These are phyloP conservation scores for Lagenidium sp. DNA, from an alignment of 352 stramenopile genomes.

Conservation along the genomic window DNA sequence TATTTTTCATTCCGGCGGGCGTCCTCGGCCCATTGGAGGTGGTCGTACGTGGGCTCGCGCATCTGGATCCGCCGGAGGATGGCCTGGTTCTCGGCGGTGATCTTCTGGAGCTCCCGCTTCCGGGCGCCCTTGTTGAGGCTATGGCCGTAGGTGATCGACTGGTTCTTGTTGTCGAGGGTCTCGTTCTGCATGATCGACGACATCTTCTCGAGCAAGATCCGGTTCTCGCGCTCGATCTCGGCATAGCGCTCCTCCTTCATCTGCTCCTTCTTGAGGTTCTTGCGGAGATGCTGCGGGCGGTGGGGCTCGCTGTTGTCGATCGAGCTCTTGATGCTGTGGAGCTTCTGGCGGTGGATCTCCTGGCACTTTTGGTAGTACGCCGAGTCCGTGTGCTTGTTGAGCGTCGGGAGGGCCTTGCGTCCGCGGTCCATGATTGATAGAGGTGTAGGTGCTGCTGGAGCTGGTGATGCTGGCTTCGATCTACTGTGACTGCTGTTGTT, in stretches of 20 bases:
- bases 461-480: not conserved
- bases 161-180: conserved; percentile 82
- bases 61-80: conserved; percentile 88
- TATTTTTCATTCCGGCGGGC: conserved; percentile 80
- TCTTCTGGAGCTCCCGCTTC: conserved; percentile 83
- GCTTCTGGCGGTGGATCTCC: conserved; percentile 73
- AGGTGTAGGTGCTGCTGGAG: too few species aligned
- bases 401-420: conserved; percentile 76
- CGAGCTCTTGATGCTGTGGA: conserved; percentile 87
- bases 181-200: conserved; percentile 92
- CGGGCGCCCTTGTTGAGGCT: conserved; percentile 79
- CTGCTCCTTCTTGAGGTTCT: conserved; percentile 96
- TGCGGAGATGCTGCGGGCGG: conserved; percentile 85
- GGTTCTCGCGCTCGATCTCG: conserved; percentile 95
- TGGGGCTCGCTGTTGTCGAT: conserved; percentile 93
- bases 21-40: conserved; percentile 86
- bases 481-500: too few species aligned
- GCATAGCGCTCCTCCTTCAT: conserved; percentile 94
- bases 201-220: conserved; percentile 97
- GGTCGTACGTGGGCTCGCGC: conserved; percentile 85
- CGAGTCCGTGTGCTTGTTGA: conserved; percentile 84
- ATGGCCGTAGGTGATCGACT: conserved; percentile 60
- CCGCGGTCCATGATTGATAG: conserved; percentile 56
- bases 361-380: conserved; percentile 85
- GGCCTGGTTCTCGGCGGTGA: conserved; percentile 79